These are phyloP conservation scores for Withania somnifera DNA, from an alignment of 305 asterid species.

Conservation along the genomic window DNA sequence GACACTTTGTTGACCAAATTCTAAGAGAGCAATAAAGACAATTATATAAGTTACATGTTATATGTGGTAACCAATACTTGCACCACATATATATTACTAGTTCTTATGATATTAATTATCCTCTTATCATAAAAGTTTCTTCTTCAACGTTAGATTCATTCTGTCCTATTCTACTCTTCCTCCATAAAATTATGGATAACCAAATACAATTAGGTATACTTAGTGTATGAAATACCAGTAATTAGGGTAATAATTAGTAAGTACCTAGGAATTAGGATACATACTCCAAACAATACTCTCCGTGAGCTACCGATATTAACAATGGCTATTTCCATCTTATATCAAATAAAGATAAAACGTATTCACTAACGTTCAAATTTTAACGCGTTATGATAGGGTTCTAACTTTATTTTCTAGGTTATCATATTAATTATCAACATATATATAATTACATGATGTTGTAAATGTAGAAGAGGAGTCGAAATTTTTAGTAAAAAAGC, in stretches of 20 bases:
- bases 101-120: not conserved
- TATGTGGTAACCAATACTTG: not conserved
- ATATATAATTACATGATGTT: not conserved
- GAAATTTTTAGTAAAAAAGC: not conserved
- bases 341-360: not conserved
- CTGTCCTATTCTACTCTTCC: not conserved
- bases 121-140: not conserved
- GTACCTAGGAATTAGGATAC: not conserved
- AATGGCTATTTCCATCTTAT: not conserved
- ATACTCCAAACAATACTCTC: not conserved
- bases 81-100: not conserved
- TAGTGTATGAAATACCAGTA: not conserved
- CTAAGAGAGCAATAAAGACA: not conserved
- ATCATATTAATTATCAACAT: not conserved
- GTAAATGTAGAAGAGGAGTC: not conserved
- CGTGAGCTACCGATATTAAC: not conserved
- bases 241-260: not conserved
- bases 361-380: too few species aligned
- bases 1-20: slow-evolving; percentile 2
- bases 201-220: not conserved
- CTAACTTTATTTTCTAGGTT: not conserved
- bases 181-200: not conserved
- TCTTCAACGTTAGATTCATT: not conserved
- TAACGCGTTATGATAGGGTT: not conserved
- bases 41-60: not conserved